Conservation (phyloP, 2,329 filamentous ascomycete genomes). For the Domatiomyces globalis region DNA sequence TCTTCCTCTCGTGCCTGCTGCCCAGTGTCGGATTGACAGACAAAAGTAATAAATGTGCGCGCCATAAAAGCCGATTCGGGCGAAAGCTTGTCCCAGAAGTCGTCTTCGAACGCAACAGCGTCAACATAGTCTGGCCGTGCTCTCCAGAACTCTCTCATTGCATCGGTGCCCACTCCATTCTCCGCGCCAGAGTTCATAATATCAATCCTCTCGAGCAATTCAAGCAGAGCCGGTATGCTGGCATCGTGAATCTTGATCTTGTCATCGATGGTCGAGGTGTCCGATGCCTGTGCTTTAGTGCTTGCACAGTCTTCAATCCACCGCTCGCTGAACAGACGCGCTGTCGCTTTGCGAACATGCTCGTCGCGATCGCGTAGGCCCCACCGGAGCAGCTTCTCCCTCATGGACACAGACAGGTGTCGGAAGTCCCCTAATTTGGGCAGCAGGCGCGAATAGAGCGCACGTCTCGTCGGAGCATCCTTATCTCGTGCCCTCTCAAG, state of each 20-base stretch:
- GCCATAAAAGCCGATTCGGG: slow-evolving; percentile 83
- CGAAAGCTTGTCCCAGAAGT: slow-evolving; percentile 36
- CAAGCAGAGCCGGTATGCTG: slow-evolving; percentile 69
- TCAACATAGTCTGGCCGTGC: slow-evolving; percentile 52
- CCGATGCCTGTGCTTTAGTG: slow-evolving; percentile 24
- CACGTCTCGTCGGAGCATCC: slow-evolving; percentile 68
- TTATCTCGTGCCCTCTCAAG: slow-evolving; percentile 83
- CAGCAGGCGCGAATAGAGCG: slow-evolving; percentile 73
- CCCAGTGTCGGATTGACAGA: slow-evolving; percentile 55
- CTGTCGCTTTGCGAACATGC: slow-evolving; percentile 80
- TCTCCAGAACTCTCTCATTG: slow-evolving; percentile 94
- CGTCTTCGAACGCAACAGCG: slow-evolving; percentile 30
- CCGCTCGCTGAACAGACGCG: slow-evolving; percentile 78
- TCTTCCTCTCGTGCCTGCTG: slow-evolving; percentile 69
- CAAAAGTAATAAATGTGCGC: slow-evolving; percentile 89
- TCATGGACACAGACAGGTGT: slow-evolving; percentile 80
- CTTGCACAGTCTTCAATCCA: slow-evolving; percentile 95
- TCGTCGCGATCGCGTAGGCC: slow-evolving; percentile 88
- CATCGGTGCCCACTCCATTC: slow-evolving; percentile 78
- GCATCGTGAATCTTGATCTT: slow-evolving; percentile 27
- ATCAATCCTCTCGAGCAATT: slow-evolving; percentile 86
- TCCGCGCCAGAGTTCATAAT: slow-evolving; percentile 81
- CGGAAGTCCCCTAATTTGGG: slow-evolving; percentile 88
- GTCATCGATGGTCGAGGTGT: slow-evolving; percentile 10
- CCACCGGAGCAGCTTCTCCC: slow-evolving; percentile 91